These are phyloP conservation scores for Flaveria robusta DNA, from an alignment of 129 eudicot genomes.

Conservation along the genomic window DNA sequence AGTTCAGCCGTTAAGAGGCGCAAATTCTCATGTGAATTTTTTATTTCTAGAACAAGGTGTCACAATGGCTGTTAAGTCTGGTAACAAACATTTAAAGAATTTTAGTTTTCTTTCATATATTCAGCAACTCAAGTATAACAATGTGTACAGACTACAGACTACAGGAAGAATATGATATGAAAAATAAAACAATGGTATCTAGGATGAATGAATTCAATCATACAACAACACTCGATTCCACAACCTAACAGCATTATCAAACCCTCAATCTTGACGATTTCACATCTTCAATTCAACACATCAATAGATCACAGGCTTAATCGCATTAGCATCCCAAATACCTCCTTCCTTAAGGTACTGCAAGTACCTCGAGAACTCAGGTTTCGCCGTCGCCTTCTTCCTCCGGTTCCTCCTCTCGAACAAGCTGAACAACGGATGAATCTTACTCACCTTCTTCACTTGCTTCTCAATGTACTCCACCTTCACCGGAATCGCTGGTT, in stretches of 20 bases:
- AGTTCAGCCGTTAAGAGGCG: no score
- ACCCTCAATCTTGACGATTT: neutral
- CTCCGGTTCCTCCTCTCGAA: constrained; percentile 43
- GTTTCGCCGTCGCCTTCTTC: constrained; percentile 74
- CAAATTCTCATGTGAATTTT: no score
- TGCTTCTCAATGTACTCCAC: constrained; percentile 30
- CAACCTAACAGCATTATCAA: neutral
- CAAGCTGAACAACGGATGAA: constrained; percentile 57
- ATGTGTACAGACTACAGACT: neutral
- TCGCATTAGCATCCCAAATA: constrained; percentile 40
- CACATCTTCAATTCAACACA: neutral
- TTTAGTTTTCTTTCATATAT: no score
- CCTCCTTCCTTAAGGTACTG: constrained; percentile 78
- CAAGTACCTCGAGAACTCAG: constrained; percentile 69
- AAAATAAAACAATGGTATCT: neutral
- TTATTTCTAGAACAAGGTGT: no score
- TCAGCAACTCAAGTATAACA: neutral
- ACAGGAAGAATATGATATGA: neutral
- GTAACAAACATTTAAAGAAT: no score
- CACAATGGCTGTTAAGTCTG: no score
- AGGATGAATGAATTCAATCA: neutral
- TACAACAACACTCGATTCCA: neutral
- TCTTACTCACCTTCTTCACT: constrained; percentile 60
- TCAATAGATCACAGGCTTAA: constrained; percentile 50
- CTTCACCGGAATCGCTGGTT: constrained; percentile 23